Evolutionary conservation across 108 stramenopile species (phyloP).

Genomic region (Mediolabrus comicus): DNA sequence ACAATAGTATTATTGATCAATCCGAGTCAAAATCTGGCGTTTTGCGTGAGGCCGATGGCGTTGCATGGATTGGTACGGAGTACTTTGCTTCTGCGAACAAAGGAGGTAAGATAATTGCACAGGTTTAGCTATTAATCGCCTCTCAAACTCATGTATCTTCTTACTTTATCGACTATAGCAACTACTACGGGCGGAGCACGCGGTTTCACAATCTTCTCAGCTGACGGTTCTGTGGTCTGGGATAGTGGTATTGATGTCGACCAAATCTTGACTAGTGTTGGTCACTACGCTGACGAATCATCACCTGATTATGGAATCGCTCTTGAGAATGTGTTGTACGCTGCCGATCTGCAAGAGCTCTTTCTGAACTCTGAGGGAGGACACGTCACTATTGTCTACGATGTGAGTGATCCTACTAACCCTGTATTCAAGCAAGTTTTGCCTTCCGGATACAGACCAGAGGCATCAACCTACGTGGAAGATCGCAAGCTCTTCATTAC

Average conservation of each 20-base stretch:
- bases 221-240: constrained; percentile 50
- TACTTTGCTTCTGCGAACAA: constrained; percentile 78
- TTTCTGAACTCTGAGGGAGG: constrained; percentile 68
- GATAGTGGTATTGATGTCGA: constrained; percentile 49
- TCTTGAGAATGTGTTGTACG: constrained; percentile 57
- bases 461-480: constrained; percentile 10
- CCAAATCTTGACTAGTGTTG: constrained; percentile 37
- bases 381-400: constrained; percentile 53
- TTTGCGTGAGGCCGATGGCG: constrained; percentile 69
- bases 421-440: constrained; percentile 58
- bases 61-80: constrained; percentile 53
- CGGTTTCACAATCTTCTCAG: constrained; percentile 60
- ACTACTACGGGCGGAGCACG: constrained; percentile 55
- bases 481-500: constrained; percentile 42
- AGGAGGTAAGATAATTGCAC: constrained; percentile 46
- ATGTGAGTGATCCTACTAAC: constrained; percentile 31
- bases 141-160: not conserved
- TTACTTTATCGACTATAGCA: not conserved
- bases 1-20: constrained; percentile 57
- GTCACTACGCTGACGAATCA: constrained; percentile 74
- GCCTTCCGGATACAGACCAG: constrained; percentile 56
- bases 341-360: constrained; percentile 24
- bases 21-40: constrained; percentile 8
- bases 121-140: not conserved
- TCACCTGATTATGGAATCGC: constrained; percentile 73